A percentile compares a stretch with the other conserved stretches of the same genome.
phyloP scores from a whole-genome alignment of 495 filamentous ascomycete species.

The Penicillium odoratum region DNA sequence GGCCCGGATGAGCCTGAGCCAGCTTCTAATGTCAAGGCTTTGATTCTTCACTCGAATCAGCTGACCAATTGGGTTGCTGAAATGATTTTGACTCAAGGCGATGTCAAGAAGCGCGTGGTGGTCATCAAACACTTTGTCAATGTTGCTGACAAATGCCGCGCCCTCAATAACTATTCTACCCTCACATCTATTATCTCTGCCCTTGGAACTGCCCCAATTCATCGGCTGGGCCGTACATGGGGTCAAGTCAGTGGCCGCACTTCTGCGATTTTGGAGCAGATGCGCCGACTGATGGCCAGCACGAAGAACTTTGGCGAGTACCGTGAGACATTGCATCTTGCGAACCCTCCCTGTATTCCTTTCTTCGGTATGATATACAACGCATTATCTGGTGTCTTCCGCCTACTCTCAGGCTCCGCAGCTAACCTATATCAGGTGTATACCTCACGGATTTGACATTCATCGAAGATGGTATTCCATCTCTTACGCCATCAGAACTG shows the following conservation, averaged over 20 bases:
- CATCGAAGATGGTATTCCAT: constrained; percentile 97
- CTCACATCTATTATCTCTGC: constrained; percentile 98
- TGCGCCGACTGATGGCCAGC: constrained; percentile 94
- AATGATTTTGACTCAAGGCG: constrained; percentile 92
- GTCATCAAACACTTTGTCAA: constrained; percentile 98
- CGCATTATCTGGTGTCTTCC: not conserved
- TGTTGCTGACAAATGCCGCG: constrained; percentile 95
- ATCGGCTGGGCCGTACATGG: constrained; percentile 94
- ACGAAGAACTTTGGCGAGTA: constrained; percentile 99
- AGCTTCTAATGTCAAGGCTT: constrained; percentile 88
- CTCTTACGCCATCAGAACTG: constrained; percentile 87
- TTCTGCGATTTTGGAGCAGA: constrained; percentile 74
- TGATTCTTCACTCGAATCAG: constrained; percentile 97
- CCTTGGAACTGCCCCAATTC: constrained; percentile 88
- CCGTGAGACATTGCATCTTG: constrained; percentile 84
- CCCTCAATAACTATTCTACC: constrained; percentile 94
- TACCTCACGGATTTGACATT: constrained; percentile 98
- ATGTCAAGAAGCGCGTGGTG: constrained; percentile 92
- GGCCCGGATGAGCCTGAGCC: constrained; percentile 80
- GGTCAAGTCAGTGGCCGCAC: constrained; percentile 84
- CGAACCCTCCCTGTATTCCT: constrained; percentile 95
- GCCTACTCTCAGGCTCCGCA: constrained; percentile 1
- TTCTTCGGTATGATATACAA: constrained; percentile 77
- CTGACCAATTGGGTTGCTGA: constrained; percentile 99
- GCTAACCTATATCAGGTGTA: constrained; percentile 60